phyloP scores from a whole-genome alignment of 345 rosid species.

The Corymbia maculata region DNA sequence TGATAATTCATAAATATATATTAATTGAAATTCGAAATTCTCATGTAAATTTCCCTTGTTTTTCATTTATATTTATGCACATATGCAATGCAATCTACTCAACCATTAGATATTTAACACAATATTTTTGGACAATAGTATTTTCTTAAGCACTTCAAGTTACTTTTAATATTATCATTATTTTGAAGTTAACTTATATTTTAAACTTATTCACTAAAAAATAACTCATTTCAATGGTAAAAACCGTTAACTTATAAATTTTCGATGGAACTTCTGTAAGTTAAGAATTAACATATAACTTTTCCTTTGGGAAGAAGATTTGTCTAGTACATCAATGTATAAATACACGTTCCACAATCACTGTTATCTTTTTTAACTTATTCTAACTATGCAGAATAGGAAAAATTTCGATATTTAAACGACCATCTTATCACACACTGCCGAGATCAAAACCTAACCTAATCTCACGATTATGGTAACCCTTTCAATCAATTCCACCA shows the following conservation, averaged over 20 bases:
- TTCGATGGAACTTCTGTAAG: neutral
- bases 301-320: neutral
- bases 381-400: rapidly evolving
- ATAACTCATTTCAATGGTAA: neutral
- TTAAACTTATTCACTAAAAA: neutral
- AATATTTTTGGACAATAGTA: neutral
- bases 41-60: neutral
- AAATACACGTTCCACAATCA: neutral
- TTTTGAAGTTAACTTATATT: neutral
- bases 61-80: neutral
- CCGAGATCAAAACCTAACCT: neutral
- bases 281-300: neutral
- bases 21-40: neutral
- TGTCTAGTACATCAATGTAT: rapidly evolving
- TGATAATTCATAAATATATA: neutral
- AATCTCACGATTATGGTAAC: neutral
- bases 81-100: neutral
- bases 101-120: neutral
- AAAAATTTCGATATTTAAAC: rapidly evolving
- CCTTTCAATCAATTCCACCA: rapidly evolving
- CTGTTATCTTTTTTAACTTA: neutral
- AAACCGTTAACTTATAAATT: neutral
- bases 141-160: neutral
- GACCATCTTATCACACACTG: rapidly evolving
- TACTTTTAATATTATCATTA: neutral